phyloP scores from a whole-genome alignment of 768 basidiomycete species.

The Leccinum subtestaceum region DNA sequence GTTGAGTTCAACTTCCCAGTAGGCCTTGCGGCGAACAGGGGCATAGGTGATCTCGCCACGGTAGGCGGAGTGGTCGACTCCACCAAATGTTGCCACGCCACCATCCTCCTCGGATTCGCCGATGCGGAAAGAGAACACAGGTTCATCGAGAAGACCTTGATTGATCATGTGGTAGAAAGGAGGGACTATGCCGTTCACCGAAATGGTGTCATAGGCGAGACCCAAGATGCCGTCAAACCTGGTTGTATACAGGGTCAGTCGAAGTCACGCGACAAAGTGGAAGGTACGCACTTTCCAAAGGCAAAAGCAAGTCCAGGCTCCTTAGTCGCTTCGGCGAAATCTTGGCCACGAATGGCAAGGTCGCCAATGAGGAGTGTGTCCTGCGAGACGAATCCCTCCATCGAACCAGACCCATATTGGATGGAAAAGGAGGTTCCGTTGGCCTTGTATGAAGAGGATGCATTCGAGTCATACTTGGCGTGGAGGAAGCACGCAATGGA shows the following conservation, averaged over 20 bases:
- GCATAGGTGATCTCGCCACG: conserved; percentile 80
- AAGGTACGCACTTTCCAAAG: conserved; percentile 75
- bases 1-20: conserved; percentile 97
- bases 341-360: conserved; percentile 65
- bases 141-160: conserved; percentile 73
- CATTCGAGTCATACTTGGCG: conserved; percentile 77
- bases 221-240: conserved; percentile 97
- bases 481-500: conserved; percentile 96
- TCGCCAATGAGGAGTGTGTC: conserved; percentile 84
- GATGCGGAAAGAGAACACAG: conserved; percentile 93
- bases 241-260: not conserved
- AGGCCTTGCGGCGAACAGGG: conserved; percentile 91
- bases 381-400: conserved; percentile 93
- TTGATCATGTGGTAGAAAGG: conserved; percentile 94
- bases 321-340: conserved; percentile 94
- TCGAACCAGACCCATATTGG: conserved; percentile 92
- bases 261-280: not conserved
- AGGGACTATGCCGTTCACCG: conserved; percentile 88
- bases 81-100: conserved; percentile 90
- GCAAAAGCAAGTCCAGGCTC: conserved; percentile 98
- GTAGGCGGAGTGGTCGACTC: conserved; percentile 76
- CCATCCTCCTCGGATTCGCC: conserved; percentile 85
- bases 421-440: conserved; percentile 91
- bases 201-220: conserved; percentile 91
- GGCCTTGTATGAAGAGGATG: conserved; percentile 82